These are phyloP conservation scores for Lachancea cidri DNA, from an alignment of 805 yeast species.

Conservation along the genomic window DNA sequence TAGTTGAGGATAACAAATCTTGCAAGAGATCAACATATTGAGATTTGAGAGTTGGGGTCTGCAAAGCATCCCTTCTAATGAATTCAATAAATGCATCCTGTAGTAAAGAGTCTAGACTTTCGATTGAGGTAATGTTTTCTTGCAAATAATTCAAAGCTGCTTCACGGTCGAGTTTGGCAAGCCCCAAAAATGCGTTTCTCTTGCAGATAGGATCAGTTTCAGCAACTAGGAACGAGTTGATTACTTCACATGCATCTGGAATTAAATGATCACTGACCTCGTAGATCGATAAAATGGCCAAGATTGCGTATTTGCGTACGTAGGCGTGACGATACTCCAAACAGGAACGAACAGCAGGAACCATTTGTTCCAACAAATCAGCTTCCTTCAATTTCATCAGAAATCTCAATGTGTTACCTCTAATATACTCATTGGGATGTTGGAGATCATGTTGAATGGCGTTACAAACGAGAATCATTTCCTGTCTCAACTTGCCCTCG, in stretches of 20 bases:
- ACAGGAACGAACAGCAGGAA: constrained; percentile 86
- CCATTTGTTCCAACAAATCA: constrained; percentile 90
- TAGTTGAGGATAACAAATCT: constrained; percentile 63
- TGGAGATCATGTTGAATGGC: constrained; percentile 96
- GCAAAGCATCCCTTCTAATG: constrained; percentile 72
- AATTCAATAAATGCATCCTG: constrained; percentile 91
- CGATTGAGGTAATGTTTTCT: constrained; percentile 55
- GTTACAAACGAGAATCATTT: constrained; percentile 97
- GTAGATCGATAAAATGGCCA: constrained; percentile 80
- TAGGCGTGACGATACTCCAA: constrained; percentile 96
- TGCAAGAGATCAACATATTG: constrained; percentile 69
- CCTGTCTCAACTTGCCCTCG: constrained; percentile 91
- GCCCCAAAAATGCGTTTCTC: constrained; percentile 89
- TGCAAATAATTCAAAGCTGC: constrained; percentile 80
- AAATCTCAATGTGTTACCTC: constrained; percentile 93
- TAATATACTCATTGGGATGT: constrained; percentile 94
- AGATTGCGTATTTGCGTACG: constrained; percentile 94
- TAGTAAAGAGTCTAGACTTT: constrained; percentile 69
- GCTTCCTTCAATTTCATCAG: constrained; percentile 87
- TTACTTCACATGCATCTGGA: constrained; percentile 92
- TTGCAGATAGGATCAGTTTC: constrained; percentile 93
- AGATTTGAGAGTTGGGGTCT: constrained; percentile 56
- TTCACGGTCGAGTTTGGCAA: constrained; percentile 77
- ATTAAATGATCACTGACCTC: constrained; percentile 78
- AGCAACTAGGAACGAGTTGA: constrained; percentile 62